Conservation (phyloP, 148 eudicot genomes). For the Arbutus unedo region DNA sequence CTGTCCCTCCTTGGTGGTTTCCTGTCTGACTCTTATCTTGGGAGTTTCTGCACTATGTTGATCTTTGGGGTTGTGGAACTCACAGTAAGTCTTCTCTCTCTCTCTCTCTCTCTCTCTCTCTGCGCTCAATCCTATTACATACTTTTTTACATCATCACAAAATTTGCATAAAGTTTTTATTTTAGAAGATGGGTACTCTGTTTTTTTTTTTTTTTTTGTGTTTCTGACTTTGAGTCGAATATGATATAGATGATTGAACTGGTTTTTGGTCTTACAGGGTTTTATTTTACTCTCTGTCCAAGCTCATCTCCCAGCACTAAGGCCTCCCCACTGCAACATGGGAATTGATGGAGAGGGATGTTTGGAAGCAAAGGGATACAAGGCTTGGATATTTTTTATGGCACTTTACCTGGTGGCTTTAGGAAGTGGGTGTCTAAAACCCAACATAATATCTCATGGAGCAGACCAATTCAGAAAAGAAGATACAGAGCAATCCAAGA, state of each 20-base stretch:
- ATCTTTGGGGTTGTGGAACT: conserved; percentile 72
- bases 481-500: conserved; percentile 42
- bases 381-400: conserved; percentile 54
- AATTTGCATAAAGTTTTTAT: neutral
- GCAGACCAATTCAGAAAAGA: conserved; percentile 61
- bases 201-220: neutral
- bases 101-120: neutral
- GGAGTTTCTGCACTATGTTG: conserved; percentile 44
- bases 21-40: conserved; percentile 51
- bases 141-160: neutral
- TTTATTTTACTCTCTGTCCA: conserved; percentile 71
- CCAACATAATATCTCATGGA: conserved; percentile 88
- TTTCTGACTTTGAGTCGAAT: neutral
- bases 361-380: conserved; percentile 58
- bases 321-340: conserved; percentile 70
- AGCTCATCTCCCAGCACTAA: conserved; percentile 73
- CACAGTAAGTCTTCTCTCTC: conserved; percentile 38
- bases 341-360: conserved; percentile 25
- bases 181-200: neutral
- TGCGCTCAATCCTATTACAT: neutral
- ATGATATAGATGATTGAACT: neutral
- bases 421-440: conserved; percentile 91
- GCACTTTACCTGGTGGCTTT: conserved; percentile 77
- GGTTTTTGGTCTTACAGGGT: conserved; percentile 40
- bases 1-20: conserved; percentile 55